These are phyloP conservation scores for Leptodontidium sp. DNA, from an alignment of 2,329 filamentous ascomycete genomes.

Conservation along the genomic window DNA sequence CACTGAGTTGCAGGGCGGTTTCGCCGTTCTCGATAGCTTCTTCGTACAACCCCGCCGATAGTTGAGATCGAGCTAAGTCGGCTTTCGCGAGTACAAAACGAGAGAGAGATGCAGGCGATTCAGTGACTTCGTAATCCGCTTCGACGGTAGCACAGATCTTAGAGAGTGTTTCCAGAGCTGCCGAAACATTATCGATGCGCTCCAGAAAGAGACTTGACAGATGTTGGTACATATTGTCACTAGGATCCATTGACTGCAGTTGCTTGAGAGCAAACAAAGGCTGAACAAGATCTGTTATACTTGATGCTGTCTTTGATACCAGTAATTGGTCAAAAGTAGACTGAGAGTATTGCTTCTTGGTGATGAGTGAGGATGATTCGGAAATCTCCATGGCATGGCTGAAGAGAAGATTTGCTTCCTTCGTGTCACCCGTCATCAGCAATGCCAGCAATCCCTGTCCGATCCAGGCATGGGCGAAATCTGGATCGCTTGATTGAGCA, in stretches of 20 bases:
- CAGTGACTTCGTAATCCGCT: conserved; percentile 82
- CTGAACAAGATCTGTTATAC: conserved; percentile 74
- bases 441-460: conserved; percentile 89
- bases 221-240: conserved; percentile 77
- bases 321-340: conserved; percentile 85
- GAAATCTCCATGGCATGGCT: conserved; percentile 95
- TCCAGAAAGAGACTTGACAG: conserved; percentile 84
- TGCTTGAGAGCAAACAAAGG: conserved; percentile 91
- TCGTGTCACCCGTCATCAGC: conserved; percentile 70
- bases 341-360: conserved; percentile 80
- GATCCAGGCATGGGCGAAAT: conserved; percentile 92
- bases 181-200: conserved; percentile 72
- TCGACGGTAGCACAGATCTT: conserved; percentile 76
- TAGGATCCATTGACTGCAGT: conserved; percentile 73
- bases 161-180: conserved; percentile 70
- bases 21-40: conserved; percentile 82
- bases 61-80: conserved; percentile 84
- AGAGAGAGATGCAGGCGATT: conserved; percentile 76
- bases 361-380: conserved; percentile 75
- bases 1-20: conserved; percentile 79
- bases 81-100: conserved; percentile 84
- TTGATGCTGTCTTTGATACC: conserved; percentile 59
- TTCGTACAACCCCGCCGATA: conserved; percentile 71
- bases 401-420: conserved; percentile 85
- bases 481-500: conserved; percentile 92